Evolutionary conservation across 106 monocot species (phyloP), one percentile per base, ranked within the genome.

Genomic region (Dendrobium chrysotoxum): DNA sequence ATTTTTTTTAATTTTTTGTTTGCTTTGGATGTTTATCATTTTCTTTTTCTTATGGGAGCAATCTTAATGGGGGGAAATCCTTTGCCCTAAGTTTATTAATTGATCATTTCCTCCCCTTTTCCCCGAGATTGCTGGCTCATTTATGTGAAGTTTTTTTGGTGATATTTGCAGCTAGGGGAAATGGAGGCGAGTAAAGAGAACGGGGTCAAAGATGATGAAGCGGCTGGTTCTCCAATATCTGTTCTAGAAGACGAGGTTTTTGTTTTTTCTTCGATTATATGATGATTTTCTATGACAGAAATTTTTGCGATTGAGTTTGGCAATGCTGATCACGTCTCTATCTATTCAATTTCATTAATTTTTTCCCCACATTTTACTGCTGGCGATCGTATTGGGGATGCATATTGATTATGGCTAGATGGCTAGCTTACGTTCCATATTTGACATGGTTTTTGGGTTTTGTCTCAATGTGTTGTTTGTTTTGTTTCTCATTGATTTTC

Each of bases 171-270:
- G 46, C 26, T 46, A 4, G 1, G 45, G 25, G n/a, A 47, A 9
- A 50, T 76, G 76, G 46, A 76, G 6, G n/a, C 15, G 8, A 76
- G 10, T 23, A 50, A 13, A 18, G 76, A 76, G 26, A 76, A 76
- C 76, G 46, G 76, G 25, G 28, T 12, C 15, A 76, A 76, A 47
- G 76, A 50, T n/a, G 47, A 76, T 28, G 76, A 28, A 46, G 26
- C 40, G 47, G 4, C 76, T 0, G 76, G 15, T 76, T 76, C 76
- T 50, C 76, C 76, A 2, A 50, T 76, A 76, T 76, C 76, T 25
- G 76, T 76, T 26, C 40, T 76, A 4, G 39, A 47, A 26, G 76
- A 76, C 8, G 76, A 76, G 76, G 76, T 76, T 76, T 46, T 45
- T 47, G 2, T 76, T 47, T 47, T 28, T 12, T 3, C 16, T 15